Conservation (phyloP, 768 basidiomycete species). For the Sarcomyxa edulis region DNA sequence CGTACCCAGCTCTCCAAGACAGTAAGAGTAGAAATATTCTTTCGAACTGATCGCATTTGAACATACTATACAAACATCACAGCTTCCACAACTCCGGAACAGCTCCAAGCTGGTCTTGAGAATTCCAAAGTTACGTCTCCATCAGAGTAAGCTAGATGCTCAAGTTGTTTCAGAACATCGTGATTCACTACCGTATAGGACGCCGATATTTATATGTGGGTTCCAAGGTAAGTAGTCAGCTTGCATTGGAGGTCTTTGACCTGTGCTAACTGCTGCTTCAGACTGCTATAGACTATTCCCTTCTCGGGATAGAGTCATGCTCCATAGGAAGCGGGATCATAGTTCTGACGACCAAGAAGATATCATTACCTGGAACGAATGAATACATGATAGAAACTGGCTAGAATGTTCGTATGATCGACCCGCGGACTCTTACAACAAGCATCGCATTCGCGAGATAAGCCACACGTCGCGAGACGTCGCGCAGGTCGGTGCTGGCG, state of each 20-base stretch:
- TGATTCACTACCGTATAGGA: constrained; percentile 33
- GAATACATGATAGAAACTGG: constrained; percentile 1
- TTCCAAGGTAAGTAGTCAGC: constrained; percentile 38
- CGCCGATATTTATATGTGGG: constrained; percentile 77
- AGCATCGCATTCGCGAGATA: background rate
- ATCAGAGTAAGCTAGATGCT: constrained; percentile 44
- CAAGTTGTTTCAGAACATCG: background rate
- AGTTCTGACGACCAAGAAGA: constrained; percentile 43
- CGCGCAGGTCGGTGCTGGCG: background rate
- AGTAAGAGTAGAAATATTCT: constrained; percentile 24
- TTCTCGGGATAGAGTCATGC: constrained; percentile 59
- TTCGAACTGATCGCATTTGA: background rate
- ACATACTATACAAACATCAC: background rate
- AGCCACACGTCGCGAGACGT: background rate
- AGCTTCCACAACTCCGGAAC: constrained; percentile 52
- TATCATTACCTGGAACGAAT: constrained; percentile 75
- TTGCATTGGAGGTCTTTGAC: background rate
- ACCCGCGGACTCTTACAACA: too few species aligned
- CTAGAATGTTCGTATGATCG: too few species aligned
- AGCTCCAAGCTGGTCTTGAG: constrained; percentile 37
- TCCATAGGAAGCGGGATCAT: constrained; percentile 73
- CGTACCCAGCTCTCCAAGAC: constrained; percentile 45
- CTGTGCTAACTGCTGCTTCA: constrained; percentile 14
- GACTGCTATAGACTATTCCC: constrained; percentile 73
- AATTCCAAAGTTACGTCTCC: constrained; percentile 62